Evolutionary conservation across 2,329 filamentous ascomycete genomes (phyloP).

Genomic region (Truncatella angustata): DNA sequence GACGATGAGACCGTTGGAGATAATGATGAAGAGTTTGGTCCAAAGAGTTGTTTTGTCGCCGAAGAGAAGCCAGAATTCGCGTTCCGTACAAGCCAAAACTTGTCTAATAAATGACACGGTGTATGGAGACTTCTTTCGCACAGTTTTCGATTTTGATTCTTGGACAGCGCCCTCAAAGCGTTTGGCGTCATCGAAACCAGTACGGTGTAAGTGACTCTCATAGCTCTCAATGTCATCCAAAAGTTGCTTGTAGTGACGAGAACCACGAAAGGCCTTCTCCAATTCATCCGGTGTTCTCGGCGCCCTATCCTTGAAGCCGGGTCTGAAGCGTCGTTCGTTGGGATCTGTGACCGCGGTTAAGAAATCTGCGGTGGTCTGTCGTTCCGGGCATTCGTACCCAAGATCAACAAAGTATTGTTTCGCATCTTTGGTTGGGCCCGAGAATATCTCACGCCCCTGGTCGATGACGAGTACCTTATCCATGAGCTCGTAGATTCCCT

Average conservation of each 20-base stretch:
- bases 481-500: slow-evolving; percentile 8
- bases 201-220: slow-evolving; percentile 45
- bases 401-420: slow-evolving; percentile 61
- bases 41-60: slow-evolving; percentile 73
- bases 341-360: slow-evolving; percentile 63
- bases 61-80: slow-evolving; percentile 76
- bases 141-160: slow-evolving; percentile 66
- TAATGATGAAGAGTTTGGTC: slow-evolving; percentile 77
- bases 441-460: slow-evolving; percentile 66
- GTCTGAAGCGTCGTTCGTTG: slow-evolving; percentile 56
- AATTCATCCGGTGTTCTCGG: slow-evolving; percentile 33
- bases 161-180: slow-evolving; percentile 65
- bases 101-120: slow-evolving; percentile 74
- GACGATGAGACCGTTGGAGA: slow-evolving; percentile 71
- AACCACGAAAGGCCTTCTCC: slow-evolving; percentile 55
- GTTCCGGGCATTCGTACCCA: slow-evolving; percentile 55
- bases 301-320: slow-evolving; percentile 41
- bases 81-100: slow-evolving; percentile 64
- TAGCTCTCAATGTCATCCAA: slow-evolving; percentile 57
- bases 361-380: slow-evolving; percentile 69
- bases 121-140: slow-evolving; percentile 69
- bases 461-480: slow-evolving; percentile 55
- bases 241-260: slow-evolving; percentile 58
- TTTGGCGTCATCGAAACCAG: slow-evolving; percentile 57
- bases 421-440: slow-evolving; percentile 56